These are phyloP conservation scores for Clarkia xantiana DNA, from an alignment of 345 rosid genomes.

Conservation along the genomic window DNA sequence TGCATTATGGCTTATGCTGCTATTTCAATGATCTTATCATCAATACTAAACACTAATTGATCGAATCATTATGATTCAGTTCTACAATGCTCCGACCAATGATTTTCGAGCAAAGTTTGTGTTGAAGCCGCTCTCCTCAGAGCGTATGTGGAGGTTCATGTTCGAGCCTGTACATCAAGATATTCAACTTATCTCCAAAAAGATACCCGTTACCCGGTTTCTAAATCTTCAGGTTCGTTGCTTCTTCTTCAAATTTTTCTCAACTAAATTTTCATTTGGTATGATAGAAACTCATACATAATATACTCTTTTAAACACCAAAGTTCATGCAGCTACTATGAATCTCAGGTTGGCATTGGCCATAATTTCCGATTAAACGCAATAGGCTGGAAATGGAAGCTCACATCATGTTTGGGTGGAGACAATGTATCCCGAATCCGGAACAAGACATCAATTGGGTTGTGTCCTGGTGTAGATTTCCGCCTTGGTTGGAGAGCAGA, in stretches of 20 bases:
- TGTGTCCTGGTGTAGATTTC: constrained; percentile 71
- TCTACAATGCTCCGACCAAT: constrained; percentile 69
- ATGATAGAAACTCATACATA: background rate
- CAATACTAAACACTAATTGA: background rate
- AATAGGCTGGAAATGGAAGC: constrained; percentile 86
- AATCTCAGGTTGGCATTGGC: constrained; percentile 60
- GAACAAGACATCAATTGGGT: constrained; percentile 68
- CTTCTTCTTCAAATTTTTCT: background rate
- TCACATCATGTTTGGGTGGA: constrained; percentile 74
- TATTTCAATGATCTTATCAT: no score
- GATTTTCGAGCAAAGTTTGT: constrained; percentile 78
- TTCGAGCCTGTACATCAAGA: constrained; percentile 68
- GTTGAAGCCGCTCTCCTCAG: constrained; percentile 62
- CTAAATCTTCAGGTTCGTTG: constrained; percentile 64
- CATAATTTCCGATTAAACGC: constrained; percentile 70
- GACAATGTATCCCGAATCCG: constrained; percentile 67
- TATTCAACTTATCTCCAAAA: constrained; percentile 55
- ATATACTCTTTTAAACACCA: background rate
- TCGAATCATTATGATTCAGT: constrained; percentile 26
- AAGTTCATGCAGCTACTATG: background rate
- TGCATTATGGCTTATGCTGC: no score
- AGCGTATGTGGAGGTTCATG: constrained; percentile 63
- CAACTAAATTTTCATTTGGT: background rate
- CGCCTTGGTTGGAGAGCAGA: constrained; percentile 91
- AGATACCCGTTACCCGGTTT: constrained; percentile 70